Evolutionary conservation across 2,329 filamentous ascomycete genomes (phyloP).

Genomic region (Phialemonium atrogriseum): DNA sequence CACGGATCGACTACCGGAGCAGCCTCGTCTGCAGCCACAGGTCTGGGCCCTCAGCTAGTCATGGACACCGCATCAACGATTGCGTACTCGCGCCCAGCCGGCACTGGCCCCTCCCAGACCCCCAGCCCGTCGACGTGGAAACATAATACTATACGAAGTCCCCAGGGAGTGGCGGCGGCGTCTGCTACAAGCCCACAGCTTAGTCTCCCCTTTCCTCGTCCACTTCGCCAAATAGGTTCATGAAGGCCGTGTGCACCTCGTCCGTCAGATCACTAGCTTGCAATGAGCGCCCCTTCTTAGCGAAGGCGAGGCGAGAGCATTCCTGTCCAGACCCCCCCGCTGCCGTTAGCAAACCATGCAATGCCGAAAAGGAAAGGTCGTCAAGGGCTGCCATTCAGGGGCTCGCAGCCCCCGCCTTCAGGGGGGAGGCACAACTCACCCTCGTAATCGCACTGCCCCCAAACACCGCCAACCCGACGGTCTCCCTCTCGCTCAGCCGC

Average conservation of each 20-base stretch:
- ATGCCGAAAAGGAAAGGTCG: not conserved
- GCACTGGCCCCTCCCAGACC: no score
- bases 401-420: not conserved
- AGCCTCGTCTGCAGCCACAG: no score
- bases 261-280: slow-evolving; percentile 92
- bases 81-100: no score
- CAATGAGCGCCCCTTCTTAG: slow-evolving; percentile 75
- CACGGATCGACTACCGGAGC: no score
- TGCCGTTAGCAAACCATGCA: not conserved
- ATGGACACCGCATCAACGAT: not conserved
- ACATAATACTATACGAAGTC: no score
- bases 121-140: no score
- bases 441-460: slow-evolving; percentile 82
- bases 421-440: slow-evolving; percentile 33
- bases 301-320: slow-evolving; percentile 80
- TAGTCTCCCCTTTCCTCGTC: slow-evolving; percentile 23
- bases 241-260: slow-evolving; percentile 76
- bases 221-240: slow-evolving; percentile 69
- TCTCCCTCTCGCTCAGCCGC: slow-evolving; percentile 27
- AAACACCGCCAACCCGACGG: slow-evolving; percentile 74
- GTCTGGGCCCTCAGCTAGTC: not conserved
- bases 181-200: slow-evolving; percentile 4
- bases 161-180: no score
- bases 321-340: no score
- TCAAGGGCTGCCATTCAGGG: no score